Conservation (phyloP, 129 eudicot species). For the Ambrosia trifida region DNA sequence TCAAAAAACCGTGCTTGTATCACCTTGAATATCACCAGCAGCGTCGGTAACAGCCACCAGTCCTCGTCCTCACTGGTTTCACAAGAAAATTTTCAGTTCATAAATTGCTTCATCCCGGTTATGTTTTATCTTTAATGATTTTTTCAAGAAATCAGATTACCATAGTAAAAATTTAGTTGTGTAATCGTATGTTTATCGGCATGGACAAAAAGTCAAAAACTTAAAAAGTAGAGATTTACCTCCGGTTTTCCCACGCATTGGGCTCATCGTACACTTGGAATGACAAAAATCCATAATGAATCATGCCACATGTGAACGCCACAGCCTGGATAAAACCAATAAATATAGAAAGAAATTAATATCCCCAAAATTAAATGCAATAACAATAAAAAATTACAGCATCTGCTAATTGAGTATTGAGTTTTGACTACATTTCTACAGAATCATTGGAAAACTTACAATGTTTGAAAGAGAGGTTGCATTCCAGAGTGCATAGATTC, state of each 20-base stretch:
- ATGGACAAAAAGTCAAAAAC: neutral
- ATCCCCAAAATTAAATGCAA: neutral
- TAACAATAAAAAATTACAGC: neutral
- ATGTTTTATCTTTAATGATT: neutral
- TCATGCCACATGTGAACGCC: constrained; percentile 72
- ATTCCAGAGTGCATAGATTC: constrained; percentile 89
- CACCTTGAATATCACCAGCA: constrained; percentile 64
- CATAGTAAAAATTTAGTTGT: too few relatives aligned
- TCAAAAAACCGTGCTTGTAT: constrained; percentile 84
- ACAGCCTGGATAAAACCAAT: constrained; percentile 52
- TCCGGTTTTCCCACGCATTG: constrained; percentile 51
- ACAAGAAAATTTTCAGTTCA: constrained; percentile 5
- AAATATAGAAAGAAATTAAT: neutral
- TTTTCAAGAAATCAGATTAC: too few relatives aligned
- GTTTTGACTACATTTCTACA: neutral
- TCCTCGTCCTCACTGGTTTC: constrained; percentile 73
- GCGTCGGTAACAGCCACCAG: constrained; percentile 86
- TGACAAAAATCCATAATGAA: constrained; percentile 60
- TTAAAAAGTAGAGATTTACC: constrained; percentile 36
- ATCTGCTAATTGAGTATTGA: neutral
- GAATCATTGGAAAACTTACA: constrained; percentile 46
- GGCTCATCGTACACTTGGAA: constrained; percentile 48
- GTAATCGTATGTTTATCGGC: too few relatives aligned
- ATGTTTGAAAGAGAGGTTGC: constrained; percentile 77
- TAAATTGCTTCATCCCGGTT: neutral